Evolutionary conservation across 768 basidiomycete genomes (phyloP).

Genomic region (Trametes punicea): DNA sequence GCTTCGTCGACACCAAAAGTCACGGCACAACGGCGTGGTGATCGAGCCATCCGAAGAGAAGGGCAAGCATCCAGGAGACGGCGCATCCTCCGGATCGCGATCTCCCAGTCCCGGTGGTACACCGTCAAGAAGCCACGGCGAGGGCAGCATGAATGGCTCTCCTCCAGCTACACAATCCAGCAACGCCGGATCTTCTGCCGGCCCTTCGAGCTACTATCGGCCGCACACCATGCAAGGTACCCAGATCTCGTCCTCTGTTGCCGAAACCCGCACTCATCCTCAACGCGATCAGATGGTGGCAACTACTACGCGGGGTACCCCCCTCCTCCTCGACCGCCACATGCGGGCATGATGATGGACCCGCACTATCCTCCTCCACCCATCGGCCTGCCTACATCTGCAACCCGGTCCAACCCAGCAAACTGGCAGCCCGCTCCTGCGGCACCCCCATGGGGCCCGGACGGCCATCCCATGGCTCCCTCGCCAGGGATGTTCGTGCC

Average conservation of each 20-base stretch:
- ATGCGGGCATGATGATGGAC: constrained; percentile 41
- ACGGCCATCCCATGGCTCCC: constrained; percentile 27
- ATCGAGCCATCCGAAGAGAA: constrained; percentile 45
- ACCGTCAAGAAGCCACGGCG: constrained; percentile 40
- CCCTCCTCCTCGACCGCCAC: constrained; percentile 29
- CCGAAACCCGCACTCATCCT: background rate
- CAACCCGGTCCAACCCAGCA: constrained; percentile 39
- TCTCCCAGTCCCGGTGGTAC: constrained; percentile 52
- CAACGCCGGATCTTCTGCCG: constrained; percentile 35
- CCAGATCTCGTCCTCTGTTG: constrained; percentile 2
- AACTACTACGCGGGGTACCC: constrained; percentile 37
- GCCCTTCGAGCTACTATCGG: constrained; percentile 62
- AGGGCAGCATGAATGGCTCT: constrained; percentile 24
- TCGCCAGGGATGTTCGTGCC: constrained; percentile 32
- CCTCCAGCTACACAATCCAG: constrained; percentile 31
- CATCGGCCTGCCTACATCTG: constrained; percentile 51
- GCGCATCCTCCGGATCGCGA: constrained; percentile 39
- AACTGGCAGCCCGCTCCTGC: constrained; percentile 27
- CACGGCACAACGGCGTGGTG: constrained; percentile 69
- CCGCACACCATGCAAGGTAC: constrained; percentile 47
- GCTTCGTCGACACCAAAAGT: constrained; percentile 75
- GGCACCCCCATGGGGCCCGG: constrained; percentile 36
- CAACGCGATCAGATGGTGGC: background rate
- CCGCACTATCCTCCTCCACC: constrained; percentile 38
- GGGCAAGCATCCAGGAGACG: constrained; percentile 25